Base-by-base conservation (phyloP, 331 rosid species). In the Prunus yedoensis region DNA sequence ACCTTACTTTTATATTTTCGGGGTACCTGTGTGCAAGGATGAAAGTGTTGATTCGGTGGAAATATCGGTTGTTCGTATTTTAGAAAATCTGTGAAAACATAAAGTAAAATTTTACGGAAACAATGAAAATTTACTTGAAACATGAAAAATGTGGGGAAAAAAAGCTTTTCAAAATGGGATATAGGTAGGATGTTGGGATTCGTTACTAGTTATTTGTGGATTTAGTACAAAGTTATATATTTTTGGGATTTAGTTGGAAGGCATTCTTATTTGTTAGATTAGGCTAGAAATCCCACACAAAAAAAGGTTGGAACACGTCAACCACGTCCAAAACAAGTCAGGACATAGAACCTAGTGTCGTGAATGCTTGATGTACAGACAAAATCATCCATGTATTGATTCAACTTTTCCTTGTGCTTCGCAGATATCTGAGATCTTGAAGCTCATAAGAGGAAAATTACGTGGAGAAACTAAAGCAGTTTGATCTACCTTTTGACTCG, bases 361-460 rank as follows among this genome's bases (percentile, higher is more conserved):
- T 27, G 41, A 60, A 60, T 60, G 41, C 66, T 35, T 58, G 66
- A 50, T 0, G 8, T 45, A 4, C 15, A n/a, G 8, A 52, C 9
- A 54, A 14, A 61, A 27, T 35, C n/a, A 38, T 70, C 18, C 12
- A 41, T 74, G 35, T 52, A 50, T 53, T 60, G 13, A n/a, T 51
- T 74, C 12, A 32, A 16, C 68, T 56, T 43, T 73, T 53, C 61
- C 64, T 59, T 81, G 66, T 12, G 43, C 75, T 78, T 79, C 2
- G 78, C 87, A 94, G 99, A 76, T 94, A 75, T 79, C 70, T 66
- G 97, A 86, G 74, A 84, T 82, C 81, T 83, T 94, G 88, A 87
- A 87, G 88, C 94, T 92, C 66, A 85, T 92, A 61, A 90, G 86
- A 87, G 81, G 89, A 84, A 89, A 90, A 82, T 76, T 94, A 79